Evolutionary conservation across 257 asterid genomes (phyloP).

Genomic region (Nicotiana attenuata): DNA sequence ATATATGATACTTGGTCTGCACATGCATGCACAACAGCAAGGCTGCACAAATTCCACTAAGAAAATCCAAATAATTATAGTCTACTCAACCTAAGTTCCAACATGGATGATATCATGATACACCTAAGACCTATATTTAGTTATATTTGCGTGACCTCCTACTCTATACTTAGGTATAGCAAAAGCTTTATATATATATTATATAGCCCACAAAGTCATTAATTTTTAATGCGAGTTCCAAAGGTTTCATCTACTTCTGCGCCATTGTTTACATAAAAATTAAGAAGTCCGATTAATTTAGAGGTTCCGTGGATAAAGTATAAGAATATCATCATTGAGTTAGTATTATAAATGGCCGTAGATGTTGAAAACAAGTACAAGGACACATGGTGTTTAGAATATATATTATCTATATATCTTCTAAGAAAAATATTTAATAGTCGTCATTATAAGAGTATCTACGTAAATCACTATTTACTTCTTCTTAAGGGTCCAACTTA

Average conservation of each 20-base stretch:
- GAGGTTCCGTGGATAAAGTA: not conserved
- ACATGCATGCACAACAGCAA: conserved; percentile 5
- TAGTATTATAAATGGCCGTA: conserved; percentile 2
- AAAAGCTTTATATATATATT: not conserved
- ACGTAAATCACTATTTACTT: too few species aligned
- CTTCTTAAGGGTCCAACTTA: too few species aligned
- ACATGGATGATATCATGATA: conserved; percentile 9
- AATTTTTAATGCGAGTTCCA: not conserved
- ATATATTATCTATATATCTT: not conserved
- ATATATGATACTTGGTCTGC: not conserved
- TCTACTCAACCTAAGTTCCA: not conserved
- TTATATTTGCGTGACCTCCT: not conserved
- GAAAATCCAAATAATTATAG: not conserved
- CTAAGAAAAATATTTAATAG: too few species aligned
- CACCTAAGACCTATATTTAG: not conserved
- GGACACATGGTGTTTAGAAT: not conserved
- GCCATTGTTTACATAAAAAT: not conserved
- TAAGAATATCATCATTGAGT: not conserved
- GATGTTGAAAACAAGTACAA: not conserved
- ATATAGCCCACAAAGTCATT: not conserved
- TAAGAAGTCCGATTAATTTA: not conserved
- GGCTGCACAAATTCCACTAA: not conserved
- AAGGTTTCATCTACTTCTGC: not conserved
- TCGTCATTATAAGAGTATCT: too few species aligned
- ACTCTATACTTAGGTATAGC: not conserved